phyloP scores from a whole-genome alignment of 1,139 yeast genomes.

The Eremothecium gossypii region DNA sequence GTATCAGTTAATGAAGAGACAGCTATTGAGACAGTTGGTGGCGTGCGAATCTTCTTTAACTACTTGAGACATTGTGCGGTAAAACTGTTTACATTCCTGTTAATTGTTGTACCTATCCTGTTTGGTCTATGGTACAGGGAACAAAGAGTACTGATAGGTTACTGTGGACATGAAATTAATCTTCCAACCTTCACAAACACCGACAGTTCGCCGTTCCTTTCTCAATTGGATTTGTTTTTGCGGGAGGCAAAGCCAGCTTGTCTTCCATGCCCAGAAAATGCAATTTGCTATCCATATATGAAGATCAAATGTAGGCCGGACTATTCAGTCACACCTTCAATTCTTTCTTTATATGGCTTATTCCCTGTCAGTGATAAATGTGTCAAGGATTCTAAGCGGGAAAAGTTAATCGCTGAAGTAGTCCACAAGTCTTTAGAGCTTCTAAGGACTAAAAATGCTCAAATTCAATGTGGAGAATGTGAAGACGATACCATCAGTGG shows the following conservation, averaged over 20 bases:
- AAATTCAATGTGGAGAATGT: slow-evolving; percentile 50
- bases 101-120: slow-evolving; percentile 19
- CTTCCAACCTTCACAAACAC: slow-evolving; percentile 29
- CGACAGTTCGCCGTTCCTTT: slow-evolving; percentile 14
- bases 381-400: slow-evolving; percentile 67
- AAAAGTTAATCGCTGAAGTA: slow-evolving; percentile 58
- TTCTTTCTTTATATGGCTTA: slow-evolving; percentile 45
- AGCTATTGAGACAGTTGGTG: too few species aligned
- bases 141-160: slow-evolving; percentile 51
- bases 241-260: slow-evolving; percentile 48
- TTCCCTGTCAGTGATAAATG: slow-evolving; percentile 59
- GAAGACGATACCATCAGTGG: slow-evolving; percentile 43
- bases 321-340: slow-evolving; percentile 46
- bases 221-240: slow-evolving; percentile 15
- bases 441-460: slow-evolving; percentile 62
- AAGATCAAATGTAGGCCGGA: slow-evolving; percentile 63
- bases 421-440: slow-evolving; percentile 59
- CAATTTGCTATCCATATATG: slow-evolving; percentile 56
- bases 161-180: slow-evolving; percentile 48
- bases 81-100: slow-evolving; percentile 10
- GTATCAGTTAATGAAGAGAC: too few species aligned
- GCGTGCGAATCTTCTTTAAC: too few species aligned
- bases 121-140: slow-evolving; percentile 55
- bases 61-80: slow-evolving; percentile 9
- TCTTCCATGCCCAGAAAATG: slow-evolving; percentile 72